Evolutionary conservation across 495 filamentous ascomycete species (phyloP).

Genomic region (Talaromyces wortmannii): DNA sequence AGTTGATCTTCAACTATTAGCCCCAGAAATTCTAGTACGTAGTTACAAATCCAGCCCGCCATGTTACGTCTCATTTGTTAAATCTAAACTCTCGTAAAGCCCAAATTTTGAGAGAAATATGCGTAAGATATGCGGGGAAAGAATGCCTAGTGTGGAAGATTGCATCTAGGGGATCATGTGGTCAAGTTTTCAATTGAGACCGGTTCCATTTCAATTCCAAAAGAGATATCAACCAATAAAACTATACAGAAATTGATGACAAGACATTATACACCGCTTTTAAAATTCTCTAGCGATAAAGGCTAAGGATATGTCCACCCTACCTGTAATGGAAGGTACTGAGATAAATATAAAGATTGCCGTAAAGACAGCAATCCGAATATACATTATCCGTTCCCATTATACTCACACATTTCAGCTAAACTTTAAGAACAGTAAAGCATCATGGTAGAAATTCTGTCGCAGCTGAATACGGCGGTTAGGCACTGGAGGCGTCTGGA

Average conservation of each 20-base stretch:
- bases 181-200: not conserved
- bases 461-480: not conserved
- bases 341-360: not conserved
- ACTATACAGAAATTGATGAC: not conserved
- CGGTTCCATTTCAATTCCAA: not conserved
- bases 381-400: not conserved
- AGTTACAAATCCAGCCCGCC: not conserved
- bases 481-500: not conserved
- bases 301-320: not conserved
- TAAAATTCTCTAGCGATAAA: not conserved
- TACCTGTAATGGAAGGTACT: not conserved
- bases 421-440: not conserved
- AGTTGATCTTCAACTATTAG: not conserved
- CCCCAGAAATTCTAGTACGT: not conserved
- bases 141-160: not conserved
- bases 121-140: not conserved
- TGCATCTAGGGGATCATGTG: not conserved
- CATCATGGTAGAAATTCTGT: not conserved
- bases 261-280: not conserved
- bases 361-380: not conserved
- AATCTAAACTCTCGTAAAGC: not conserved
- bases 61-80: not conserved
- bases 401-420: not conserved
- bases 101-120: not conserved
- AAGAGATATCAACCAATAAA: not conserved